A percentile compares a stretch with the other conserved stretches of the same genome.
These are phyloP conservation scores for Claviceps citrina DNA, from an alignment of 2,329 filamentous ascomycete genomes.

Conservation along the genomic window DNA sequence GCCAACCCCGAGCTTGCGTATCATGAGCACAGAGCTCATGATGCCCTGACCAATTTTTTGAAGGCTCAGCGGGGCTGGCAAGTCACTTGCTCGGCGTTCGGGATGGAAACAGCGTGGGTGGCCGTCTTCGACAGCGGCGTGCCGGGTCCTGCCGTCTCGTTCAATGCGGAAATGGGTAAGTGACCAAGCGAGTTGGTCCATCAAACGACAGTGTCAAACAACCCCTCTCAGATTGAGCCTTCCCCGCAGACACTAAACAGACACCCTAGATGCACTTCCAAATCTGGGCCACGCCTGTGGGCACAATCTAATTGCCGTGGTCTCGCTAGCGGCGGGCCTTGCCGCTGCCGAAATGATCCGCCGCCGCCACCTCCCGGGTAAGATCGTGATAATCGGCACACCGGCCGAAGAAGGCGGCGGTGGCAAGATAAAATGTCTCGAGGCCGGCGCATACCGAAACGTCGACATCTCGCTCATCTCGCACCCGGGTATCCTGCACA, in stretches of 20 bases:
- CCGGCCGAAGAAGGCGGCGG: slow-evolving; percentile 31
- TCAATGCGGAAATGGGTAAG: slow-evolving; percentile 25
- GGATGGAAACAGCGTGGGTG: slow-evolving; percentile 29
- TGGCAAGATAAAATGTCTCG: slow-evolving; percentile 30
- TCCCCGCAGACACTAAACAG: background rate
- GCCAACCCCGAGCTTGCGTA: slow-evolving; percentile 27
- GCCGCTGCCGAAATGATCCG: slow-evolving; percentile 30
- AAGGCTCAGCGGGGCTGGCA: slow-evolving; percentile 19
- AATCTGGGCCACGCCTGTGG: slow-evolving; percentile 36
- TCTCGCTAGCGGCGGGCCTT: slow-evolving; percentile 30
- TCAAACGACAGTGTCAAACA: too few species aligned
- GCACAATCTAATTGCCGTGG: slow-evolving; percentile 29
- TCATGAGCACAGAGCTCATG: slow-evolving; percentile 26
- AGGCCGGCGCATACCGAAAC: slow-evolving; percentile 22
- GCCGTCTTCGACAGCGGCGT: slow-evolving; percentile 23
- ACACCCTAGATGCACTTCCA: slow-evolving; percentile 24
- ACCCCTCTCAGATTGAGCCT: too few species aligned
- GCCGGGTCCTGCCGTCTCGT: slow-evolving; percentile 23
- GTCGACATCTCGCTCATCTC: slow-evolving; percentile 11
- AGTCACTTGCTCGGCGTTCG: slow-evolving; percentile 25
- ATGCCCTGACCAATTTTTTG: slow-evolving; percentile 23
- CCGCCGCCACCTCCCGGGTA: slow-evolving; percentile 25
- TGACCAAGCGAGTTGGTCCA: too few species aligned
- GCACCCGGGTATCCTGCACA: slow-evolving; percentile 19
- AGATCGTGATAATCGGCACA: slow-evolving; percentile 32